Base-by-base conservation (phyloP, 2,329 filamentous ascomycete genomes). In the Tolypocladium cylindrosporum region DNA sequence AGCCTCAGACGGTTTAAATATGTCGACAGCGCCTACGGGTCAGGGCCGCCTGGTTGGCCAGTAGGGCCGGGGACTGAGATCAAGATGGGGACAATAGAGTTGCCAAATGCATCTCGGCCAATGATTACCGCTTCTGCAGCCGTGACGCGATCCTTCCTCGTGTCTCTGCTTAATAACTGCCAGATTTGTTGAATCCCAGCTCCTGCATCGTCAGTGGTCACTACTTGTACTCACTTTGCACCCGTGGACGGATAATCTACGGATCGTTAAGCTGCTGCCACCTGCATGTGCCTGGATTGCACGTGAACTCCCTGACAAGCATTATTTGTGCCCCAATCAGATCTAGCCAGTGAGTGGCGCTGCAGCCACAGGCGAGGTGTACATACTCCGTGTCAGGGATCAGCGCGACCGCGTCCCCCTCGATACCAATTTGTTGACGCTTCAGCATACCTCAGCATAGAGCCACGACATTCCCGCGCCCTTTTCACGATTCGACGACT, bases 321-420 rank as follows among this genome's bases (percentile, higher is more conserved):
- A 39, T 16, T 39, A 39, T 51, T 13, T 11, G 31, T 27, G 42
- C 42, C 55, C 55, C 55, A 40, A 51, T 52, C 48, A 42, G 19
- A 52, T 7, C 36, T 45, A 41, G 9, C 55, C 50, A 42, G 45
- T 45, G 31, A 24, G 14, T 8, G 8, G 14, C 27, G 27, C 43
- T 9, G 45, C 27, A 50, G 45, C 45, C 45, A 50, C 31, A 14
- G 48, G 48, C 48, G 19, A 51, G 48, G 31, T 10, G 48, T 19
- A 43, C 24, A 4, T 4, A 27, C 24, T 27, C 24, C 24, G 1
- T 27, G 24, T 50, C 53, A 58, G 58, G 50, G 54, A 60, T 60
- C 60, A 57, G 61, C 63, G 59, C 63, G 63, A 63, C 60, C 61
- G 62, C 61, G 60, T 52, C 40, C 24, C 39, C 31, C 24, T 40